A percentile compares a stretch with the other conserved stretches of the same genome.
These are phyloP conservation scores for Fraxinus floribunda DNA, from an alignment of 305 asterid genomes.

Conservation along the genomic window DNA sequence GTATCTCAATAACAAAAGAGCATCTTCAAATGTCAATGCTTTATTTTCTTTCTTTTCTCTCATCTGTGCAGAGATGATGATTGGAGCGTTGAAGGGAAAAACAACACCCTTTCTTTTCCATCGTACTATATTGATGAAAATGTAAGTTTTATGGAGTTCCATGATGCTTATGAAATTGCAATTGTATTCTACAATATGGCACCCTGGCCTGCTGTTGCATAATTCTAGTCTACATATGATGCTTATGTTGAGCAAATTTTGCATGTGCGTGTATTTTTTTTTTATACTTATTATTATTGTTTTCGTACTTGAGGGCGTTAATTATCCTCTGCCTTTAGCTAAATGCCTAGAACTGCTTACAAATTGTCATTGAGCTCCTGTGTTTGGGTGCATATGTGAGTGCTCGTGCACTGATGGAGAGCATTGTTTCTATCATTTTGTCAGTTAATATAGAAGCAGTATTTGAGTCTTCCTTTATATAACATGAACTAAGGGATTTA, in stretches of 20 bases:
- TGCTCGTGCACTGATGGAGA: background rate
- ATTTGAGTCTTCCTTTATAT: constrained; percentile 7
- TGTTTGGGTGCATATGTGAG: background rate
- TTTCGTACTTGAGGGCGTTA: background rate
- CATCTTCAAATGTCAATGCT: constrained; percentile 16
- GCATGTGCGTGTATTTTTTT: background rate
- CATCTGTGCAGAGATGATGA: constrained; percentile 80
- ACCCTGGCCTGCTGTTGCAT: background rate
- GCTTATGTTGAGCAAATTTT: constrained; percentile 3
- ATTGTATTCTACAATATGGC: background rate
- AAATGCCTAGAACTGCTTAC: background rate
- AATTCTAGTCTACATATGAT: background rate
- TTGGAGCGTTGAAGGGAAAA: constrained; percentile 85
- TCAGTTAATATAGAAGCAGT: background rate
- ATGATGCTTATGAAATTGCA: constrained; percentile 12
- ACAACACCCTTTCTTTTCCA: constrained; percentile 84
- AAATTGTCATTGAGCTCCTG: background rate
- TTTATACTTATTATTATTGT: background rate
- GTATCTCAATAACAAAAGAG: background rate
- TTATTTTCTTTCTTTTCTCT: constrained; percentile 28
- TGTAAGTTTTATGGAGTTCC: constrained; percentile 55
- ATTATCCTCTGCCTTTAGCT: background rate
- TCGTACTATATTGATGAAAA: constrained; percentile 96
- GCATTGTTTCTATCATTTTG: background rate
- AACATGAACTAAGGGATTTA: background rate